Percentiles rank a stretch among this genome's conserved stretches.
Conservation (phyloP, 306 rosid species). For the Quillaja saponaria region DNA sequence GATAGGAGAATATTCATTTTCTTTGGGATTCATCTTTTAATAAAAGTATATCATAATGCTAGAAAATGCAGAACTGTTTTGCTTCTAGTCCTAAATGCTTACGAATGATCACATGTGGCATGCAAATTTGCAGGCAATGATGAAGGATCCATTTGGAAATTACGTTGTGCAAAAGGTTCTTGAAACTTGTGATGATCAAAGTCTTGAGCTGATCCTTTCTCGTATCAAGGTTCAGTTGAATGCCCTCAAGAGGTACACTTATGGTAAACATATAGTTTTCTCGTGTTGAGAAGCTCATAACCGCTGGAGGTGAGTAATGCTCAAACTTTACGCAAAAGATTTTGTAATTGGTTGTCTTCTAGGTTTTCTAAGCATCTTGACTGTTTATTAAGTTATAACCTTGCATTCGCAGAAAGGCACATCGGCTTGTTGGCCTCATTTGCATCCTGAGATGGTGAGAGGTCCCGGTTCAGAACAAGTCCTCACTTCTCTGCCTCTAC, state of each 20-base stretch:
- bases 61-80: conserved; percentile 12
- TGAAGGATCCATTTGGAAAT: conserved; percentile 98
- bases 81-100: background rate
- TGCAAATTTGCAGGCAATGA: conserved; percentile 74
- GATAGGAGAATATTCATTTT: background rate
- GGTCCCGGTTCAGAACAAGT: conserved; percentile 30
- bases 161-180: conserved; percentile 96
- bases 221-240: conserved; percentile 94
- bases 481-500: conserved; percentile 32
- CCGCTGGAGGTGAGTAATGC: conserved; percentile 75
- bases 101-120: conserved; percentile 22
- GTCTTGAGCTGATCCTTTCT: conserved; percentile 84
- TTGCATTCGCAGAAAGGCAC: conserved; percentile 77
- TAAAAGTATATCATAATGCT: conserved; percentile 15
- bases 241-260: conserved; percentile 84
- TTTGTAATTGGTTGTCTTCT: conserved; percentile 6
- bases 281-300: conserved; percentile 93
- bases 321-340: conserved; percentile 13
- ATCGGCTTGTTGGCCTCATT: conserved; percentile 70
- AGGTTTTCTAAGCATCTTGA: conserved; percentile 1
- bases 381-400: conserved; percentile 17
- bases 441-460: conserved; percentile 40
- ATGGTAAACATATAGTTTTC: conserved; percentile 93
- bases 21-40: background rate
- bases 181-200: conserved; percentile 85